Evolutionary conservation across 805 yeast genomes (phyloP).

Genomic region (Saccharomycopsis babjevae): DNA sequence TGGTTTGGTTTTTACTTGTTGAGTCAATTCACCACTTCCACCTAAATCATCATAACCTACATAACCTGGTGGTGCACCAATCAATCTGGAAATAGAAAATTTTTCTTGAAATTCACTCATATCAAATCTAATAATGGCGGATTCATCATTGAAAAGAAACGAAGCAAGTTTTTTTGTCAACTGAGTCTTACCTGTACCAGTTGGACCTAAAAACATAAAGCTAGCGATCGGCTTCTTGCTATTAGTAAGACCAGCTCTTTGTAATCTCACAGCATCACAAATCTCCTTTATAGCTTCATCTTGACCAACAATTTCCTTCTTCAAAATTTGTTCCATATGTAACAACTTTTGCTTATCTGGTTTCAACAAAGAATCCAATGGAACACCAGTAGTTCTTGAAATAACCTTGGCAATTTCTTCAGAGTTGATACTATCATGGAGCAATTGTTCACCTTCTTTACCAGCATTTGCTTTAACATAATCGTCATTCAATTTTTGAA

Average conservation of each 20-base stretch:
- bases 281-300: slow-evolving; percentile 88
- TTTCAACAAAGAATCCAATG: slow-evolving; percentile 79
- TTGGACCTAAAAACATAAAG: slow-evolving; percentile 94
- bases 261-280: slow-evolving; percentile 89
- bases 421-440: slow-evolving; percentile 88
- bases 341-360: slow-evolving; percentile 89
- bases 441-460: slow-evolving; percentile 28
- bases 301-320: slow-evolving; percentile 82
- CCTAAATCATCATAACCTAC: slow-evolving; percentile 77
- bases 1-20: slow-evolving; percentile 91
- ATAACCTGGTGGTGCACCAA: slow-evolving; percentile 98
- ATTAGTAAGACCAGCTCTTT: slow-evolving; percentile 92
- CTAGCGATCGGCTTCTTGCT: slow-evolving; percentile 94
- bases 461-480: slow-evolving; percentile 26
- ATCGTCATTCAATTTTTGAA: slow-evolving; percentile 22
- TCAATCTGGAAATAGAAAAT: slow-evolving; percentile 79
- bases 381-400: slow-evolving; percentile 92
- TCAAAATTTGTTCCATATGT: slow-evolving; percentile 74
- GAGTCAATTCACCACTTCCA: slow-evolving; percentile 90
- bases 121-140: slow-evolving; percentile 82
- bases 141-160: slow-evolving; percentile 81
- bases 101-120: slow-evolving; percentile 98
- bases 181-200: slow-evolving; percentile 98
- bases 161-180: slow-evolving; percentile 87
- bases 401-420: slow-evolving; percentile 91